These are phyloP conservation scores for Penicillium longicatenatum DNA, from an alignment of 495 filamentous ascomycete species.

Conservation along the genomic window DNA sequence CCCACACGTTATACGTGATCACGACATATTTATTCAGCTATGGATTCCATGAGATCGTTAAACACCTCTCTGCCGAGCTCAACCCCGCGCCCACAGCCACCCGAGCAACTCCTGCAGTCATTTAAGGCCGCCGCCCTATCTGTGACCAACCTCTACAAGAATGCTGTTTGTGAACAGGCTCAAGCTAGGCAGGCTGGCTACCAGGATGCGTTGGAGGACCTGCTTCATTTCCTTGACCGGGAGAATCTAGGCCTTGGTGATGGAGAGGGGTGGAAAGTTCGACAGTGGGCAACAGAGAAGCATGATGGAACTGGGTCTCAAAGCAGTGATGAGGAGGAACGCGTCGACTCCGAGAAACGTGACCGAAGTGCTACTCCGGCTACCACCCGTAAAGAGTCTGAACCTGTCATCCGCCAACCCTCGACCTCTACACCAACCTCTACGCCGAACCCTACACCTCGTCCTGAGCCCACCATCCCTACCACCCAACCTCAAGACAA, in stretches of 20 bases:
- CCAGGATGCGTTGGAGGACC: conserved; percentile 90
- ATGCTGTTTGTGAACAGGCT: conserved; percentile 73
- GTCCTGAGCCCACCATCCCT: conserved; percentile 26
- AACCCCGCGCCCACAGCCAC: conserved; percentile 58
- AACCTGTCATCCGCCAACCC: conserved; percentile 29
- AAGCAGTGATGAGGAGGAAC: conserved; percentile 70
- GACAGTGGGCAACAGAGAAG: conserved; percentile 83
- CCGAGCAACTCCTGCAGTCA: conserved; percentile 79
- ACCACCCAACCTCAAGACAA: conserved; percentile 28
- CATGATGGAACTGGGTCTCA: conserved; percentile 64
- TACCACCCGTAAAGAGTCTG: conserved; percentile 53
- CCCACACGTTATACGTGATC: neutral
- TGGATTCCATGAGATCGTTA: conserved; percentile 77
- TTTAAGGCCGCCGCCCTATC: conserved; percentile 93
- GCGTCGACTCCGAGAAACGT: conserved; percentile 55
- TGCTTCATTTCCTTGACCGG: conserved; percentile 80
- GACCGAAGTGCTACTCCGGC: conserved; percentile 61
- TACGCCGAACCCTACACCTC: conserved; percentile 36
- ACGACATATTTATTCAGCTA: conserved; percentile 26
- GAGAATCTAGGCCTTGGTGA: conserved; percentile 74
- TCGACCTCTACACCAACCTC: conserved; percentile 41
- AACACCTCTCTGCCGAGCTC: conserved; percentile 65
- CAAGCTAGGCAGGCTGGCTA: conserved; percentile 78
- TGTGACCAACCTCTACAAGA: conserved; percentile 95
- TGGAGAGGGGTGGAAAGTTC: conserved; percentile 78